Percentiles rank a stretch among this genome's conserved stretches.
phyloP scores from a whole-genome alignment of 2,329 filamentous ascomycete genomes.

The Fusarium sp. region DNA sequence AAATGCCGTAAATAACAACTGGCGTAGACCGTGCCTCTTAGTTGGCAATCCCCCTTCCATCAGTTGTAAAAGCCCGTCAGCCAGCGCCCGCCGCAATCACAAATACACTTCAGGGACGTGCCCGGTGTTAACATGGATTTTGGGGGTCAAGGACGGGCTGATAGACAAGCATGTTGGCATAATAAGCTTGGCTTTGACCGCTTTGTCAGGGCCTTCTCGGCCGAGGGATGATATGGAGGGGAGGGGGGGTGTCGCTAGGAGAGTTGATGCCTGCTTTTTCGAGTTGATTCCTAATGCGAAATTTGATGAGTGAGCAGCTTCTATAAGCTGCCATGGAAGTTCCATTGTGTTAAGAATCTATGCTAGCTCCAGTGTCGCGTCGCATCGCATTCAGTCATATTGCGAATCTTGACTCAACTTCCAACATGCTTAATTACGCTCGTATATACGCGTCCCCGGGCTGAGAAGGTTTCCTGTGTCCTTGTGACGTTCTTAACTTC shows the following conservation, averaged over 20 bases:
- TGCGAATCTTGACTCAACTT: not conserved
- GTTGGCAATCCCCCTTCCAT: slow-evolving; percentile 13
- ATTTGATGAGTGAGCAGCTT: slow-evolving; percentile 31
- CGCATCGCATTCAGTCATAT: not conserved
- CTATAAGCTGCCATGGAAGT: slow-evolving; percentile 14
- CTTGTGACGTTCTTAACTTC: slow-evolving; percentile 17
- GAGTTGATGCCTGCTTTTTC: slow-evolving; percentile 13
- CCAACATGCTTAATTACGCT: not conserved
- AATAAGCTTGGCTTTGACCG: slow-evolving; percentile 31
- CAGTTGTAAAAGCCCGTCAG: slow-evolving; percentile 10
- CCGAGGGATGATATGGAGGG: slow-evolving; percentile 15
- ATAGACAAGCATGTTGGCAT: not conserved
- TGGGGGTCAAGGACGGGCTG: not conserved
- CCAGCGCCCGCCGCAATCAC: slow-evolving; percentile 9
- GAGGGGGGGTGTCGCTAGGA: slow-evolving; percentile 27
- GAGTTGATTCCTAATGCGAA: slow-evolving; percentile 38
- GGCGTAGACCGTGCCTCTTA: slow-evolving; percentile 17
- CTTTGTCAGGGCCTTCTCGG: slow-evolving; percentile 36
- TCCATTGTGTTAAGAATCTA: slow-evolving; percentile 1
- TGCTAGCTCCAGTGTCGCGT: not conserved
- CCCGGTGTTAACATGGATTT: slow-evolving; percentile 12
- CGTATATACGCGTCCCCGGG: not conserved
- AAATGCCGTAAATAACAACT: slow-evolving; percentile 10
- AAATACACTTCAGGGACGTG: slow-evolving; percentile 10
- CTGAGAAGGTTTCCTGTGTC: not conserved